Conservation (phyloP, 768 basidiomycete genomes). For the Auriscalpium microsporum region DNA sequence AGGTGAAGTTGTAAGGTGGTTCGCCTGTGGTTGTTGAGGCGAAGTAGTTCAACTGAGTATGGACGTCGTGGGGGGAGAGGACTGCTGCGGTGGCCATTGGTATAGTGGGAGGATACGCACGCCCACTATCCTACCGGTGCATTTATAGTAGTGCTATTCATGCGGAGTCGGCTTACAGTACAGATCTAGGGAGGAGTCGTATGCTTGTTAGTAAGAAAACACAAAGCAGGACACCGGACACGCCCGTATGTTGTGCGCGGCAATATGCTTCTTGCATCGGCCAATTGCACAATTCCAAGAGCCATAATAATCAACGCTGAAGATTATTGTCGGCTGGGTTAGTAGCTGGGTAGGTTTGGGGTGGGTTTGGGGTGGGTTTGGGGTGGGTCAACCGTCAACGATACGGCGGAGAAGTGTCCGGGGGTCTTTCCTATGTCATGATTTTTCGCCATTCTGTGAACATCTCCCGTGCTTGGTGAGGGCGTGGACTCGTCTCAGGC, state of each 20-base stretch:
- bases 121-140: not conserved
- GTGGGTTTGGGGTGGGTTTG: not conserved
- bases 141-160: not conserved
- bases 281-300: not conserved
- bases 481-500: no score
- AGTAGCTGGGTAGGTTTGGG: not conserved
- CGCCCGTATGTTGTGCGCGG: not conserved
- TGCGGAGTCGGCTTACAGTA: not conserved
- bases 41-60: conserved; percentile 31
- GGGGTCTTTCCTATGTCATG: not conserved
- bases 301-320: not conserved
- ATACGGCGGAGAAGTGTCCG: not conserved
- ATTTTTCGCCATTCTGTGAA: not conserved
- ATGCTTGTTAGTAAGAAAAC: not conserved
- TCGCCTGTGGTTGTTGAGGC: conserved; percentile 19
- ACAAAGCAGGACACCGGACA: not conserved
- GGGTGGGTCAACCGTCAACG: not conserved
- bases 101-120: not conserved
- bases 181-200: no score
- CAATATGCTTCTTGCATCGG: not conserved
- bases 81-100: conserved; percentile 13
- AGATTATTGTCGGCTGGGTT: no score
- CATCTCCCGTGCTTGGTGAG: not conserved
- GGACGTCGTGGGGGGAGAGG: conserved; percentile 27
- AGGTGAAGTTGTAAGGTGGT: conserved; percentile 28